A percentile compares a stretch with the other conserved stretches of the same genome.
Evolutionary conservation across 331 rosid genomes (phyloP).

Genomic region (Rhamnella rubrinervis): DNA sequence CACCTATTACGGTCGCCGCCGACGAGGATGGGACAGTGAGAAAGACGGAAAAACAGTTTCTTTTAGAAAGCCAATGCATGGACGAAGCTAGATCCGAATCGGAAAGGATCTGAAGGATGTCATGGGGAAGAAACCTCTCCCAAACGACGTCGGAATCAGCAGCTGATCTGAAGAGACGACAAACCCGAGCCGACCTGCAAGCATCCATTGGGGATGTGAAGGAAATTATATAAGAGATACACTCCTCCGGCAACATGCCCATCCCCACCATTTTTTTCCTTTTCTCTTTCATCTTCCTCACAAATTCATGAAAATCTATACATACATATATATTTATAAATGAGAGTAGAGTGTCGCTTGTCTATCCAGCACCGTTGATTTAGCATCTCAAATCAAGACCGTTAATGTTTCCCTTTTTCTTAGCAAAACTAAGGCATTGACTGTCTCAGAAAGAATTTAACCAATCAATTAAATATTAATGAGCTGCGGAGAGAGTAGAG

Average conservation of each 20-base stretch:
- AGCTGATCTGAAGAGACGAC: not conserved
- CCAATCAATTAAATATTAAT: no score
- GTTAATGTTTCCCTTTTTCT: no score
- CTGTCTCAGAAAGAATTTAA: no score
- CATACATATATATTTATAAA: no score
- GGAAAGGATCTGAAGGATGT: not conserved
- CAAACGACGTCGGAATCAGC: constrained; percentile 17
- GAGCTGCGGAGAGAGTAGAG: no score
- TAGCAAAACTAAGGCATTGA: no score
- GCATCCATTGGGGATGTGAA: constrained; percentile 21
- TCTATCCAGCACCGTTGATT: no score
- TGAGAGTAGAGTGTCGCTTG: no score
- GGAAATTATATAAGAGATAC: constrained; percentile 8
- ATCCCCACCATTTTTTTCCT: not conserved
- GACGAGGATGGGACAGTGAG: not conserved
- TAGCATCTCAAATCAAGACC: no score
- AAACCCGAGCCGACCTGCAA: constrained; percentile 10
- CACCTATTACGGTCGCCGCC: constrained; percentile 11
- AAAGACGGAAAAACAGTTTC: constrained; percentile 24
- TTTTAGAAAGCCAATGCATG: constrained; percentile 14
- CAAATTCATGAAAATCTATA: no score
- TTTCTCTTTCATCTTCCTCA: no score
- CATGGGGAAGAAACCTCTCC: constrained; percentile 21
- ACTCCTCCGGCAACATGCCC: constrained; percentile 5
- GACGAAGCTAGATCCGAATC: not conserved